Evolutionary conservation across 371 early-diverging fungal species (phyloP), one percentile per base, ranked within the genome.

Genomic region (Amoeboaphelidium protococcarum): DNA sequence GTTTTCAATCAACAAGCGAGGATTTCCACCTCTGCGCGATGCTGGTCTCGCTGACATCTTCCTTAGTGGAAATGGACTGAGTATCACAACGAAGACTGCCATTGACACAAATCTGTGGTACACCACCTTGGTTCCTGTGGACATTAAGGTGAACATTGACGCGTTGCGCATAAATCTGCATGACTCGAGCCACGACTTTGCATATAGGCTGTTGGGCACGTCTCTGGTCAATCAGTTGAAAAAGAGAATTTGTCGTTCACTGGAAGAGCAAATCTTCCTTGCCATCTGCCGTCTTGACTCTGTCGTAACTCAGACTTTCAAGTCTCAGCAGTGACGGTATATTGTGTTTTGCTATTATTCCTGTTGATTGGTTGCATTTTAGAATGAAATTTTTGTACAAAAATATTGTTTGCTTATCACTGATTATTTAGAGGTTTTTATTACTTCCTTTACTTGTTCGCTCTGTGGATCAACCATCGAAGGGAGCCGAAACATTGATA

Each of bases 1-100:
- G 4, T 76, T 71, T 48, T 71, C 66, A 20, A 64, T 64, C 52
- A 63, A 61, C 46, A 64, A 63, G n/a, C 71, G 71, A 48, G 6
- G 10, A 6, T 31, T 31, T 31, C 37, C 37, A 31, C 10, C 16
- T 31, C 16, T 31, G 6, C 10, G 16, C 10, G 37, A 31, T 16
- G 37, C 6, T 6, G 37, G 37, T 16, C 37, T 31, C 37, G 37
- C 37, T 10, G 37, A 31, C 16, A 10, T 31, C 10, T 10, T 31
- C 16, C 6, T 31, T 31, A 16, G 37, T 31, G 37, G 37, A 10
- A 31, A 31, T 31, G 37, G 37, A 6, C 16, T 31, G 37, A 10
- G 10, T 31, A 16, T 31, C 16, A 6, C 6, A 10, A 16, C 16
- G 6, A 6, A 16, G 6, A 16, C 16, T 31, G 37, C 37, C 6